Percentiles rank a stretch among this genome's conserved stretches.
Evolutionary conservation across 495 filamentous ascomycete genomes (phyloP).

Genomic region (Xylaria scruposa): DNA sequence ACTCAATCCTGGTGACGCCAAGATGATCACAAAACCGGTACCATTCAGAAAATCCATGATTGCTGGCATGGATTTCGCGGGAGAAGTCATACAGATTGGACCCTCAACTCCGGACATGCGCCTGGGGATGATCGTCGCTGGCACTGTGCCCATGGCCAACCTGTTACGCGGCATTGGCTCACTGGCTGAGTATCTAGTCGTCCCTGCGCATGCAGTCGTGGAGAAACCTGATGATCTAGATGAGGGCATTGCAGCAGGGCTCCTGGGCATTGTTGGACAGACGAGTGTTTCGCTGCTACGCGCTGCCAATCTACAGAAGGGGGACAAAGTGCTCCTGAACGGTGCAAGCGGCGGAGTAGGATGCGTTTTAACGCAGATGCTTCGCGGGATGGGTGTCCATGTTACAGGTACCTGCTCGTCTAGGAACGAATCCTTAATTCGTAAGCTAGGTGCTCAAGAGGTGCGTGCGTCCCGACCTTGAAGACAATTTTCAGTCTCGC

Average conservation of each 20-base stretch:
- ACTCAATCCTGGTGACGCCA: conserved; percentile 33
- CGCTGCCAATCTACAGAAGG: conserved; percentile 24
- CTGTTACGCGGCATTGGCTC: conserved; percentile 27
- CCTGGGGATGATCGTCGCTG: conserved; percentile 27
- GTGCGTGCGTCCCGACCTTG: conserved; percentile 1
- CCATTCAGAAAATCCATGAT: conserved; percentile 24
- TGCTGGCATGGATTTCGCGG: conserved; percentile 30
- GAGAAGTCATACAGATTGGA: conserved; percentile 31
- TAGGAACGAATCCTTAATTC: conserved; percentile 31
- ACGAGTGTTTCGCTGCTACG: conserved; percentile 27
- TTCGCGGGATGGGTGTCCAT: conserved; percentile 28
- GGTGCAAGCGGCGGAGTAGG: conserved; percentile 34
- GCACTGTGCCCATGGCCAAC: conserved; percentile 22
- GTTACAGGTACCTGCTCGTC: conserved; percentile 33
- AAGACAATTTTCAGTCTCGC: neutral
- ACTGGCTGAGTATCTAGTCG: conserved; percentile 30
- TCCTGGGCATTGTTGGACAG: conserved; percentile 34
- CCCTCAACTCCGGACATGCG: conserved; percentile 11
- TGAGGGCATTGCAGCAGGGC: conserved; percentile 30
- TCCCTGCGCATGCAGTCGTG: conserved; percentile 30
- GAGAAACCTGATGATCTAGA: conserved; percentile 30
- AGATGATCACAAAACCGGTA: conserved; percentile 29
- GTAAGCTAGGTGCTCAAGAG: conserved; percentile 34
- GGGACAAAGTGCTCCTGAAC: conserved; percentile 27
- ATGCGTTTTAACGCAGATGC: conserved; percentile 28